Conservation (phyloP, 2,329 filamentous ascomycete genomes). For the Colletotrichum lupini region DNA sequence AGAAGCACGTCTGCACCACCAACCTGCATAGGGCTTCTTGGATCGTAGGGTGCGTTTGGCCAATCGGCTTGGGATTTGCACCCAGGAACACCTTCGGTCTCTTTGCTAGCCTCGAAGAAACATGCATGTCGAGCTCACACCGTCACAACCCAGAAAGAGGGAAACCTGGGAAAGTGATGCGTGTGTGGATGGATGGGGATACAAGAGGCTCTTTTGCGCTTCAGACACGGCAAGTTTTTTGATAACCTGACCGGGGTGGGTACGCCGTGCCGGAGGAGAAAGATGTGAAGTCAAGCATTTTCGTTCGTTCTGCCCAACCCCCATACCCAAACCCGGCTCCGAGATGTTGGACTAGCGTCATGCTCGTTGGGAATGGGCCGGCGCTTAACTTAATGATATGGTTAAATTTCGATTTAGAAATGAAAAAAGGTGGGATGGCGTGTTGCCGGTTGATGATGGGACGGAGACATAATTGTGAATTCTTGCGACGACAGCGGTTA, state of each 20-base stretch:
- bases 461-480: neutral
- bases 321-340: neutral
- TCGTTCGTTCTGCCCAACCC: neutral
- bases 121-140: constrained; percentile 27
- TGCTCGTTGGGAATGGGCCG: constrained; percentile 9
- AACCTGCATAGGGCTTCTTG: constrained; percentile 1
- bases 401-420: constrained; percentile 14
- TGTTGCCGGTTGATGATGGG: constrained; percentile 9
- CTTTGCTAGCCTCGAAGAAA: constrained; percentile 14
- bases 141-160: constrained; percentile 20
- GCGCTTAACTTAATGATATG: constrained; percentile 29
- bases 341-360: constrained; percentile 13
- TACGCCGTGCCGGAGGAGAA: neutral
- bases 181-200: neutral
- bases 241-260: neutral
- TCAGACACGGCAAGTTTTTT: neutral
- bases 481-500: constrained; percentile 5
- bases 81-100: constrained; percentile 11
- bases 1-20: neutral
- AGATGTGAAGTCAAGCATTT: neutral
- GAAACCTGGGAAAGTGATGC: neutral
- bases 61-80: constrained; percentile 26
- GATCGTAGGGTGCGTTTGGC: constrained; percentile 1
- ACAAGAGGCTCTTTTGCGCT: constrained; percentile 5
- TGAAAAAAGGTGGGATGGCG: constrained; percentile 20